Base-by-base conservation (phyloP, 2,329 filamentous ascomycete species). In the Diaporthe ilicicola region DNA sequence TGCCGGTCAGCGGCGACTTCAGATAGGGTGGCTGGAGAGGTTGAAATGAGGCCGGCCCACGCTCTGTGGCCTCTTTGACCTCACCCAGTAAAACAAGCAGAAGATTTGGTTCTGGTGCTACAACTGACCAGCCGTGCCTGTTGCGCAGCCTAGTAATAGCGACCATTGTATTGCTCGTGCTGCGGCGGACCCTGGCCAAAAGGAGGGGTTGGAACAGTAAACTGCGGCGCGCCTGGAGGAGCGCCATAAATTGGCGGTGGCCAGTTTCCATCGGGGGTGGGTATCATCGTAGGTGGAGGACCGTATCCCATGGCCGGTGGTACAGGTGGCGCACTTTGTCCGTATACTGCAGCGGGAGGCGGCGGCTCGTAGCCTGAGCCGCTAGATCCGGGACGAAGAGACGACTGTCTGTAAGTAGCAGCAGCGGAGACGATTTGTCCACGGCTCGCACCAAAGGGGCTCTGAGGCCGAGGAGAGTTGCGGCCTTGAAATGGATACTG, bases 351-450 rank as follows among this genome's bases (percentile, higher is more conserved):
- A 4, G 80, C 77, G 4, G 80, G 78, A 39, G 82, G 79, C 7
- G 83, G 82, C 15, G 68, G 70, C 69, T 86, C 84, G 46, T 83
- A 84, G 2, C 70, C 70, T 4, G 80, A 81, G 37, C 82, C 82
- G 34, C 80, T 82, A 7, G 83, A 83, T 6, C 85, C 86, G 3
- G 86, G 84, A 15, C 87, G 83, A 67, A 88, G 79, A 5, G 86
- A 85, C 1, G 85, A 87, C 76, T 85, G 87, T 69, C 86, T 83
- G 77, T 89, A 89, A 1, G 82, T 82, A 8, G 80, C 80, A 48
- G 82, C 76, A 37, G 80, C 78, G 55, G 83, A 80, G 24, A 80
- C 76, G 37, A 85, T 74, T 29, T 83, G 82, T 39, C 79, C 78
- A 29, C 75, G 76, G 32, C 76, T 75, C 19, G 78, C 78, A 22